phyloP scores from a whole-genome alignment of 495 filamentous ascomycete genomes.

The Podospora bellae-mahoneyi region DNA sequence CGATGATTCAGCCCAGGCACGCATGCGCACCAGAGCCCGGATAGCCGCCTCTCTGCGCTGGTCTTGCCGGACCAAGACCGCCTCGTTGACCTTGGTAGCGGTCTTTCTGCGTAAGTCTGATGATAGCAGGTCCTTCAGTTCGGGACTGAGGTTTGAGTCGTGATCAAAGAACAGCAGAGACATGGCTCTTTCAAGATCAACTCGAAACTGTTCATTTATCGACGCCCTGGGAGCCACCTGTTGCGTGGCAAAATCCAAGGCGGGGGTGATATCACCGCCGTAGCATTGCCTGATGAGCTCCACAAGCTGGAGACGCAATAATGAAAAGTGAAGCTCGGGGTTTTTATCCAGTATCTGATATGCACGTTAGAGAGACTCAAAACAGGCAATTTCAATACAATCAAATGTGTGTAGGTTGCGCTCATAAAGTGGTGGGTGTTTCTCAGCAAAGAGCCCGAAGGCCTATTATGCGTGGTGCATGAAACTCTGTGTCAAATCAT shows the following conservation, averaged over 20 bases:
- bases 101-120: constrained; percentile 79
- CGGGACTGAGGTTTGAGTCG: constrained; percentile 58
- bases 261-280: constrained; percentile 72
- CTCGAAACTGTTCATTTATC: constrained; percentile 73
- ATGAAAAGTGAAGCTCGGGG: constrained; percentile 79
- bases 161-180: constrained; percentile 82
- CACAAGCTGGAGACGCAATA: constrained; percentile 86
- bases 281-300: constrained; percentile 83
- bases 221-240: constrained; percentile 85
- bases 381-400: neutral
- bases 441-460: constrained; percentile 81
- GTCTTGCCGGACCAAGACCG: constrained; percentile 69
- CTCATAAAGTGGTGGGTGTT: constrained; percentile 93
- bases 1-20: constrained; percentile 80
- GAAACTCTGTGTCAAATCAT: constrained; percentile 91
- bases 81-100: constrained; percentile 80
- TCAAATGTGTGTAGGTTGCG: constrained; percentile 33
- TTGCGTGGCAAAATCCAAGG: constrained; percentile 79
- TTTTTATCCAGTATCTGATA: constrained; percentile 81
- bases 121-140: constrained; percentile 70
- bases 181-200: constrained; percentile 90
- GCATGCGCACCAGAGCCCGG: constrained; percentile 69
- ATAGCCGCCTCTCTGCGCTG: constrained; percentile 76
- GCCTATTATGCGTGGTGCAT: constrained; percentile 98
- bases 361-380: constrained; percentile 21